Evolutionary conservation across 2,329 filamentous ascomycete species (phyloP).

Genomic region (Cytospora mali): DNA sequence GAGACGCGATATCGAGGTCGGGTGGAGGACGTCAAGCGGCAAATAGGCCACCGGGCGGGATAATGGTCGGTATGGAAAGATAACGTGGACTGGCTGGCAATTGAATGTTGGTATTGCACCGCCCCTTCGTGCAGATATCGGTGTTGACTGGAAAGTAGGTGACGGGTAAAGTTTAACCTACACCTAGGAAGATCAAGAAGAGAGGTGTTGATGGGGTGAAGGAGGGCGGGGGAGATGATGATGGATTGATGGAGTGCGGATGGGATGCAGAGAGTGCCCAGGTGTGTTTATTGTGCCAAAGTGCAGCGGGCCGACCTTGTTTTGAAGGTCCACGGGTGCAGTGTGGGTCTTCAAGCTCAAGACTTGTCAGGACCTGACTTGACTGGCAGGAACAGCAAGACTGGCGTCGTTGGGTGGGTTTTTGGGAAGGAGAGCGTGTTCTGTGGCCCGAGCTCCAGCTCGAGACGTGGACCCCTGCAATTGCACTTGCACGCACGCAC

Average conservation of each 20-base stretch:
- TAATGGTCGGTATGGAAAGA: conserved; percentile 6
- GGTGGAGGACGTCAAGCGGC: background rate
- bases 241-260: conserved; percentile 14
- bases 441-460: conserved; percentile 13
- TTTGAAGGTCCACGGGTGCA: conserved; percentile 21
- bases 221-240: conserved; percentile 4
- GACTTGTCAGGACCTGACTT: conserved; percentile 1
- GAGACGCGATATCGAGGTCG: conserved; percentile 3
- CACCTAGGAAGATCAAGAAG: conserved; percentile 20
- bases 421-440: conserved; percentile 20
- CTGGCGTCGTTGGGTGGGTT: conserved; percentile 15
- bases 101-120: conserved; percentile 4
- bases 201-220: conserved; percentile 17
- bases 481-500: conserved; percentile 6
- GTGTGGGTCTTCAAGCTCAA: conserved; percentile 10
- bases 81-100: conserved; percentile 5
- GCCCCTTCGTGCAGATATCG: conserved; percentile 20
- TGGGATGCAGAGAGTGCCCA: conserved; percentile 15
- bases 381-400: conserved; percentile 4
- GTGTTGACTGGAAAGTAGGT: conserved; percentile 9
- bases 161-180: conserved; percentile 16
- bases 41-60: background rate
- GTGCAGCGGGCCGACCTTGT: conserved; percentile 23
- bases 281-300: conserved; percentile 20
- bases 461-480: conserved; percentile 21